Evolutionary conservation across 2,329 filamentous ascomycete genomes (phyloP), one percentile per base, ranked within the genome.

Genomic region (Fusarium dimerum): DNA sequence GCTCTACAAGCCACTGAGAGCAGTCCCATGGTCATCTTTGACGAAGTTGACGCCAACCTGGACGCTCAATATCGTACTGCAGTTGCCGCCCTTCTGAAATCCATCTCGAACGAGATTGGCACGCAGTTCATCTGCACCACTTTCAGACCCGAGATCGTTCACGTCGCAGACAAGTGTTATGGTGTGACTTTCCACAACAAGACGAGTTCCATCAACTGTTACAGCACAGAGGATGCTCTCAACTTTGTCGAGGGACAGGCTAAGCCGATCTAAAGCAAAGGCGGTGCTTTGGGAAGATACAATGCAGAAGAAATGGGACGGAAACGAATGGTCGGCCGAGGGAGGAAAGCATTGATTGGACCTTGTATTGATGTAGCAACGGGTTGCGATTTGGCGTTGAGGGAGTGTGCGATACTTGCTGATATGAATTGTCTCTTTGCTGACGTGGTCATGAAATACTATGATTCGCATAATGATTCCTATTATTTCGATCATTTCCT

Each of bases 1-100:
- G 94, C 94, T n/a, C 95, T 99, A 62, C 94, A 99, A 73, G 90
- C 92, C 63, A 96, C 93, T 54, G 94, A 99, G 70, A 94, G 93
- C 10, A 95, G 93, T 42, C 94, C 94, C 1, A 97, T 99, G 80
- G 97, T 99, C 71, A 92, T 99, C 66, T 99, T 99, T 65, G 94
- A 99, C 71, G 94, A 99, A 74, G 96, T 99, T 59, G 94, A 99
- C 68, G 94, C 94, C 71, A 99, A 99, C 70, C 83, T 99, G 20
- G 94, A 99, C 71, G 92, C 94, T 1, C 94, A 99, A 73, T 99
- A 99, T 77, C 89, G 94, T 55, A 97, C 94, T 1, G 93, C 94
- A 1, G 94, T 99, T 11, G 94, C 94, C 3, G 83, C 90, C 51
- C 90, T 97, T 76, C 81, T 99, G 18, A 80, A 93, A 67, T 87